Percentiles rank a stretch among this genome's conserved stretches.
Evolutionary conservation across 495 filamentous ascomycete genomes (phyloP).

Genomic region (Penicillium taxi): DNA sequence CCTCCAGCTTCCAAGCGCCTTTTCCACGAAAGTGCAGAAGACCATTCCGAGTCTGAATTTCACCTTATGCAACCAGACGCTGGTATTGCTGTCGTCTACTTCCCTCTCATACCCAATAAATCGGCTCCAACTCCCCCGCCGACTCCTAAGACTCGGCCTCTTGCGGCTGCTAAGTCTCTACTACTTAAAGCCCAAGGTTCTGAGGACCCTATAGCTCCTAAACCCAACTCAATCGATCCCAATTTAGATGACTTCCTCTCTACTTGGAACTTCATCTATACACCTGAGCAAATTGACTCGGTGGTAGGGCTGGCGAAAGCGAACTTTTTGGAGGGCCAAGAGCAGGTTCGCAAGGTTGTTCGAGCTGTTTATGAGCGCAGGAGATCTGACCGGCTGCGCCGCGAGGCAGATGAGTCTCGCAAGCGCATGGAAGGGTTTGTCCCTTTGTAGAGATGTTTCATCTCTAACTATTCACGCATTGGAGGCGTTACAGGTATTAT

Average conservation of each 20-base stretch:
- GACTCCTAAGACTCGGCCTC: conserved; percentile 16
- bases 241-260: conserved; percentile 73
- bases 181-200: conserved; percentile 14
- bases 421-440: conserved; percentile 36
- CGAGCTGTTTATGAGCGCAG: conserved; percentile 90
- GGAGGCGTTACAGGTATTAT: neutral
- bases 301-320: conserved; percentile 74
- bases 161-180: conserved; percentile 15
- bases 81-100: conserved; percentile 83
- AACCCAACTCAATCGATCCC: conserved; percentile 72
- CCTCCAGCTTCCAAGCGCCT: conserved; percentile 59
- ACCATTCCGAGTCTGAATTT: conserved; percentile 54
- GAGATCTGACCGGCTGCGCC: conserved; percentile 56
- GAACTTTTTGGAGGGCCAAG: conserved; percentile 75
- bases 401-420: conserved; percentile 43
- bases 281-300: conserved; percentile 72
- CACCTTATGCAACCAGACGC: conserved; percentile 68
- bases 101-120: conserved; percentile 78
- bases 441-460: conserved; percentile 18
- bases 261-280: conserved; percentile 97
- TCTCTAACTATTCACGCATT: neutral
- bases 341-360: conserved; percentile 68
- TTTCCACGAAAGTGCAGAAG: conserved; percentile 23
- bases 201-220: conserved; percentile 21
- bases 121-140: conserved; percentile 29